A percentile compares a stretch with the other conserved stretches of the same genome.
phyloP scores from a whole-genome alignment of 495 filamentous ascomycete species.

The Aspergillus leporis region DNA sequence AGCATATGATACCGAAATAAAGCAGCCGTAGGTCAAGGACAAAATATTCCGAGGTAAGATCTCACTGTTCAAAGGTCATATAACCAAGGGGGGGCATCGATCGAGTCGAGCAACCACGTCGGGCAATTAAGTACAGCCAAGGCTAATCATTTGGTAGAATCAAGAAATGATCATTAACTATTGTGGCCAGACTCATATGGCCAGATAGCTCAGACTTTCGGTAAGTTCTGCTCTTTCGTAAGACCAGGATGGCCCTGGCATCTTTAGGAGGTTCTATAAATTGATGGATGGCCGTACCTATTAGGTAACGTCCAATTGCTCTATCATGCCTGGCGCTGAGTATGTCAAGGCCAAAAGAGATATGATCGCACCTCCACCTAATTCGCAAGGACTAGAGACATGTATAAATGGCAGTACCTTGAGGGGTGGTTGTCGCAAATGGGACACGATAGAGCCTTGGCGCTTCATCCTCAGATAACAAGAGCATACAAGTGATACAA shows the following conservation, averaged over 20 bases:
- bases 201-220: neutral
- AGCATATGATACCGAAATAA: neutral
- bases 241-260: neutral
- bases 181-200: neutral
- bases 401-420: no score
- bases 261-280: neutral
- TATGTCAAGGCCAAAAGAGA: no score
- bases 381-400: no score
- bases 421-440: no score
- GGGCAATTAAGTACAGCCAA: neutral
- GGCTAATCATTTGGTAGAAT: neutral
- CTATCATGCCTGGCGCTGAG: no score
- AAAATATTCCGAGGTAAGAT: neutral
- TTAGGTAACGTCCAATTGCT: neutral
- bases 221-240: neutral
- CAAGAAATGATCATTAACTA: neutral
- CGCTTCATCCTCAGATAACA: neutral
- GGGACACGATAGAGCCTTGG: neutral
- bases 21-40: neutral
- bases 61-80: neutral
- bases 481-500: neutral
- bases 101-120: neutral
- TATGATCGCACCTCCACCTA: no score
- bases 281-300: neutral
- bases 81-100: neutral